phyloP scores from a whole-genome alignment of 2,329 filamentous ascomycete genomes.

The Monilinia fructicola region DNA sequence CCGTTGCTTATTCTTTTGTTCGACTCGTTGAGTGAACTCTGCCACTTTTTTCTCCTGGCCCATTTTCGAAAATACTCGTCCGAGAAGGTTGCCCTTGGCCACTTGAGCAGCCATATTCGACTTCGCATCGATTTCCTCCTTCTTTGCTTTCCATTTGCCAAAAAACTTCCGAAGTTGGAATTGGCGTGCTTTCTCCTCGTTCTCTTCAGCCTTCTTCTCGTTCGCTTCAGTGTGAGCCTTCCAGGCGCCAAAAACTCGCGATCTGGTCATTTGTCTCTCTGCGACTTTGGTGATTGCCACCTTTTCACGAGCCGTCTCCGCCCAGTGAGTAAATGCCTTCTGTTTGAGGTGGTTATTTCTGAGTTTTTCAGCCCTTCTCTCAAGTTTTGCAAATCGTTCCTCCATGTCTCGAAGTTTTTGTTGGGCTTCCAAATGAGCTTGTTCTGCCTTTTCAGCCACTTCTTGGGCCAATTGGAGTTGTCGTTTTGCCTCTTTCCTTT shows the following conservation, averaged over 20 bases:
- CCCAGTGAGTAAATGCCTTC: constrained; percentile 69
- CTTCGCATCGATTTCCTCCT: constrained; percentile 32
- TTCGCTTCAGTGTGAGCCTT: constrained; percentile 55
- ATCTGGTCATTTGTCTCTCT: constrained; percentile 67
- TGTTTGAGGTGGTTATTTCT: constrained; percentile 64
- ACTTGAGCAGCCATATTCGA: constrained; percentile 37
- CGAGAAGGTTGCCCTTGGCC: constrained; percentile 38
- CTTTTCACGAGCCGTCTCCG: constrained; percentile 61
- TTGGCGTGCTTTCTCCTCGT: constrained; percentile 48
- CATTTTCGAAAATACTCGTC: constrained; percentile 40
- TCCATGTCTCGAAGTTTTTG: constrained; percentile 45
- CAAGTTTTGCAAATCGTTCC: constrained; percentile 55
- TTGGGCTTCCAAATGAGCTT: constrained; percentile 11
- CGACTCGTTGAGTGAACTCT: constrained; percentile 31
- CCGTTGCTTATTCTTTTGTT: constrained; percentile 28
- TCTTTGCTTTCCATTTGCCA: constrained; percentile 45
- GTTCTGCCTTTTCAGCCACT: constrained; percentile 5
- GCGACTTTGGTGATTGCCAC: constrained; percentile 66
- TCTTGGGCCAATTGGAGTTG: background rate
- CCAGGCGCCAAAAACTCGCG: constrained; percentile 69
- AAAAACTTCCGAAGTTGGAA: constrained; percentile 57
- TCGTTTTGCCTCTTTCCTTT: constrained; percentile 17
- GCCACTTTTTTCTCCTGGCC: constrained; percentile 40
- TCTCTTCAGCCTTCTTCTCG: constrained; percentile 45
- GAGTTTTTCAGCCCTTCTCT: constrained; percentile 60